A percentile compares a stretch with the other conserved stretches of the same genome.
These are phyloP conservation scores for Backusella liffmaniae DNA, from an alignment of 192 early-diverging fungal genomes.

Conservation along the genomic window DNA sequence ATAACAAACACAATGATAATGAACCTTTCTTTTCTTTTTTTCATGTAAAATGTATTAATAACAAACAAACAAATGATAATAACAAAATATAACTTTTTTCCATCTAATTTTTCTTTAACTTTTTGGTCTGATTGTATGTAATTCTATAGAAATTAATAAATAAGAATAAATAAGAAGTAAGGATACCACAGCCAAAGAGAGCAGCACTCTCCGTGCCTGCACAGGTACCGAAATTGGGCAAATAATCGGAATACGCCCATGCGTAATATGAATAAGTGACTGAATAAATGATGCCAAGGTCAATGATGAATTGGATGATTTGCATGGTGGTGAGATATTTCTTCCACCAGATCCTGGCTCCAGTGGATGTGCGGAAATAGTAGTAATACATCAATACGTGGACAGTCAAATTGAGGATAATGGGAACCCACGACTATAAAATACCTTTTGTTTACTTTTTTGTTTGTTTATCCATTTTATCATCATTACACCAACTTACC, in stretches of 20 bases:
- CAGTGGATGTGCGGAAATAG: slow-evolving; percentile 77
- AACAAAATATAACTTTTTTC: background rate
- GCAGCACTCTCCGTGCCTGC: slow-evolving; percentile 77
- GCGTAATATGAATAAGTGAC: slow-evolving; percentile 82
- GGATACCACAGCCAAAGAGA: slow-evolving; percentile 73
- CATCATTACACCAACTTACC: slow-evolving; percentile 48
- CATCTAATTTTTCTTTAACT: slow-evolving; percentile 29
- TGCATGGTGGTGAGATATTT: slow-evolving; percentile 87
- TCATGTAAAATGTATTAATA: background rate
- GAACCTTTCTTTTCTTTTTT: background rate
- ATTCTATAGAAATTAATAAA: slow-evolving; percentile 89
- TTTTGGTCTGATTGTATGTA: slow-evolving; percentile 68
- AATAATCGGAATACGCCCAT: slow-evolving; percentile 54
- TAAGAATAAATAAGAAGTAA: slow-evolving; percentile 81
- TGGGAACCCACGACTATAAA: slow-evolving; percentile 66
- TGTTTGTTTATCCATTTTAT: background rate
- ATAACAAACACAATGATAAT: background rate
- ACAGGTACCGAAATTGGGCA: slow-evolving; percentile 67
- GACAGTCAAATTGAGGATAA: slow-evolving; percentile 82
- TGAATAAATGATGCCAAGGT: slow-evolving; percentile 79
- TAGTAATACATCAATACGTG: slow-evolving; percentile 94
- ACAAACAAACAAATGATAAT: background rate
- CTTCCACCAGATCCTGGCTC: slow-evolving; percentile 90
- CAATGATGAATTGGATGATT: slow-evolving; percentile 89
- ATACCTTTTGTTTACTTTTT: background rate